Evolutionary conservation across 2,329 filamentous ascomycete genomes (phyloP).

Genomic region (Thelonectria rubi): DNA sequence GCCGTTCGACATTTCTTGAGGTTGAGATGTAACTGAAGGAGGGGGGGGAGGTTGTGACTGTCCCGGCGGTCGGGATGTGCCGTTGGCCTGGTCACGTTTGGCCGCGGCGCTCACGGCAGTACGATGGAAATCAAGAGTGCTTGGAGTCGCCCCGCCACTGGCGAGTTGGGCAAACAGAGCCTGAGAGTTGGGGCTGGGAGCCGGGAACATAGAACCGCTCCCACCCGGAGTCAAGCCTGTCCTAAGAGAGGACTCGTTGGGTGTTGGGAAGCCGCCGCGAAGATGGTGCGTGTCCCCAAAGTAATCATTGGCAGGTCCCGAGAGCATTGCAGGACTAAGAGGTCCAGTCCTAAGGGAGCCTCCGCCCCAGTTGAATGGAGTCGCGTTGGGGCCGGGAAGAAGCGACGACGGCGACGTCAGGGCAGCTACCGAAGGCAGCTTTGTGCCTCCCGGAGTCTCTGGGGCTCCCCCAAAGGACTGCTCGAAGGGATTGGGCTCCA

Average conservation of each 20-base stretch:
- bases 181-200: constrained; percentile 86
- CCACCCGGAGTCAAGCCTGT: constrained; percentile 94
- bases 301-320: constrained; percentile 86
- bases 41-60: constrained; percentile 52
- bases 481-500: constrained; percentile 97
- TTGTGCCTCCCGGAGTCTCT: constrained; percentile 83
- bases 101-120: constrained; percentile 85
- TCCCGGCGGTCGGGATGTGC: constrained; percentile 39
- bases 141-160: constrained; percentile 85
- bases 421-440: constrained; percentile 88
- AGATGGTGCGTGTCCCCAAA: constrained; percentile 83
- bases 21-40: constrained; percentile 59
- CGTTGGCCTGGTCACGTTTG: constrained; percentile 62
- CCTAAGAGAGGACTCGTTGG: constrained; percentile 93
- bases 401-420: constrained; percentile 90
- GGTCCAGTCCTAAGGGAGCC: constrained; percentile 91
- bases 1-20: constrained; percentile 60
- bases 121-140: constrained; percentile 92
- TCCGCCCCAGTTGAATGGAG: constrained; percentile 80
- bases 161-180: constrained; percentile 82
- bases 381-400: constrained; percentile 76
- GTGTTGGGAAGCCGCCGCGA: constrained; percentile 87
- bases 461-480: constrained; percentile 82
- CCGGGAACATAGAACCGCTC: constrained; percentile 96
- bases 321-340: constrained; percentile 95